Evolutionary conservation across 75 land plant species (phyloP).

Genomic region (Pinus tabuliformis): DNA sequence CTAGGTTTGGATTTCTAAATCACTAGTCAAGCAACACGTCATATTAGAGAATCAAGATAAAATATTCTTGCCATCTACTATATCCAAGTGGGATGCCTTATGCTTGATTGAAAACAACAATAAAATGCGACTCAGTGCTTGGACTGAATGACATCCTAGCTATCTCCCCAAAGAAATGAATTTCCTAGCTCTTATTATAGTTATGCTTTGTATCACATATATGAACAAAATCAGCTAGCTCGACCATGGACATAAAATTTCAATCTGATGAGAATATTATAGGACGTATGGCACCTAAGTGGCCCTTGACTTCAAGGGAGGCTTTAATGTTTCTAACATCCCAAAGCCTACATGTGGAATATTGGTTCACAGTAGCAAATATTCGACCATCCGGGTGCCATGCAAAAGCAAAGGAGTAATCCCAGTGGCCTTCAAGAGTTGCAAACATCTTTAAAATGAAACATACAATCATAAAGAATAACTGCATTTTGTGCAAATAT

Average conservation of each 20-base stretch:
- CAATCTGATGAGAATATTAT: conserved; percentile 89
- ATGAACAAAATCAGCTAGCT: conserved; percentile 96
- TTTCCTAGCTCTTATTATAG: conserved; percentile 70
- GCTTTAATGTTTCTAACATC: conserved; percentile 64
- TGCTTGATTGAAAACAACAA: conserved; percentile 82
- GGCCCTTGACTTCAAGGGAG: conserved; percentile 74
- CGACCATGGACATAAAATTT: conserved; percentile 82
- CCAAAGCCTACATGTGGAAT: conserved; percentile 93
- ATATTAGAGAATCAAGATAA: conserved; percentile 50
- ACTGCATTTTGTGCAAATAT: background rate
- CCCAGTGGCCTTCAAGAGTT: conserved; percentile 67
- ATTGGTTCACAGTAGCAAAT: conserved; percentile 95
- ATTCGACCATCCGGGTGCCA: conserved; percentile 92
- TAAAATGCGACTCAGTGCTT: conserved; percentile 73
- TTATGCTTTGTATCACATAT: conserved; percentile 67
- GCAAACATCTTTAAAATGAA: conserved; percentile 39
- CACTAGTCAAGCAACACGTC: background rate
- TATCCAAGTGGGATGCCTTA: conserved; percentile 90
- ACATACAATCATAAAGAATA: background rate
- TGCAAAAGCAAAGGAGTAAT: conserved; percentile 93
- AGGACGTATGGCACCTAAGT: conserved; percentile 85
- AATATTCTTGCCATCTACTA: conserved; percentile 45
- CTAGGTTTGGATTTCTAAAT: background rate
- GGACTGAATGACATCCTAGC: conserved; percentile 93
- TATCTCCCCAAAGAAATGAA: conserved; percentile 93